These are phyloP conservation scores for Myrica gale DNA, from an alignment of 306 rosid species.

Conservation along the genomic window DNA sequence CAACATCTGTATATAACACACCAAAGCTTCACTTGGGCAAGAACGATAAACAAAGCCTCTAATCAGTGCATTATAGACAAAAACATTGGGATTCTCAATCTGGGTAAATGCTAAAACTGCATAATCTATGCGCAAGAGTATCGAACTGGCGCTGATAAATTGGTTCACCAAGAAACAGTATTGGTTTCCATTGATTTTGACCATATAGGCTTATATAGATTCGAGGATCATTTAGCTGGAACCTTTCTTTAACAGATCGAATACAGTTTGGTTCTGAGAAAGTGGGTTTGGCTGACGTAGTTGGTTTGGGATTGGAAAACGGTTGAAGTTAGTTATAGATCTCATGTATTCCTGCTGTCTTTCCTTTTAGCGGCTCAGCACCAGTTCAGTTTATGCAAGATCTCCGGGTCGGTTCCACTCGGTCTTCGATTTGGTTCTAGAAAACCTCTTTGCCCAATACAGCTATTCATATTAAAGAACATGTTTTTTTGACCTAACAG, in stretches of 20 bases:
- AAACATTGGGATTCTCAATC: constrained; percentile 51
- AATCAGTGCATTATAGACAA: constrained; percentile 67
- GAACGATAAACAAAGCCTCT: constrained; percentile 49
- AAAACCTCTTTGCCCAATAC: too few species aligned
- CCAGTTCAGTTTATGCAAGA: neutral
- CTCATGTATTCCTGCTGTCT: neutral
- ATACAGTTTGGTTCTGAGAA: constrained; percentile 28
- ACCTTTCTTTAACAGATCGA: constrained; percentile 45
- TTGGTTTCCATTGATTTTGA: constrained; percentile 51
- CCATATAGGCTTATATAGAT: constrained; percentile 46
- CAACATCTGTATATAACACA: constrained; percentile 46
- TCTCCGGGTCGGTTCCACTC: neutral
- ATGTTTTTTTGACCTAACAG: too few species aligned
- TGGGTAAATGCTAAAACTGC: constrained; percentile 49
- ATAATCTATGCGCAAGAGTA: constrained; percentile 23
- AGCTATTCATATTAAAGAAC: too few species aligned
- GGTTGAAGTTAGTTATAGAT: neutral
- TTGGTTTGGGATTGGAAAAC: constrained; percentile 15
- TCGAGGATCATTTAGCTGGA: constrained; percentile 36
- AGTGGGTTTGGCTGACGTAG: neutral
- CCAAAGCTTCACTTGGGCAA: constrained; percentile 41
- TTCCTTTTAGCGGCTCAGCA: neutral
- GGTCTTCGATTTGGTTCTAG: too few species aligned
- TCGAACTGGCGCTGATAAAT: constrained; percentile 34
- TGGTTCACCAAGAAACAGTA: constrained; percentile 50